Evolutionary conservation across 768 basidiomycete genomes (phyloP).

Genomic region (Galerina marginata): DNA sequence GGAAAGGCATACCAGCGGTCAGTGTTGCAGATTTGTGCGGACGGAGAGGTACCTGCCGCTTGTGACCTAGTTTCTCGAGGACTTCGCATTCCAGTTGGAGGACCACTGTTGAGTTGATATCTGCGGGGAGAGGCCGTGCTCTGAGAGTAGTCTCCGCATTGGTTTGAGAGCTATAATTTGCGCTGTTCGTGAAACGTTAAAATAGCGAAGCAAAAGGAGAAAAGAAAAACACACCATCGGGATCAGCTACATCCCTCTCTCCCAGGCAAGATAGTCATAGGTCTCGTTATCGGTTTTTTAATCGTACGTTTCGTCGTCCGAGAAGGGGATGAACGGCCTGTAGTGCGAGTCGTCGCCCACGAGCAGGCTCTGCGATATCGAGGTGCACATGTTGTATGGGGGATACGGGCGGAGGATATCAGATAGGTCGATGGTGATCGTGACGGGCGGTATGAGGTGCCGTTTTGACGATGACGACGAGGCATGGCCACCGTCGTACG

Average conservation of each 20-base stretch:
- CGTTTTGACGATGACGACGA: neutral
- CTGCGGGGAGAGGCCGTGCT: slow-evolving; percentile 43
- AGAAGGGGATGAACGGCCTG: slow-evolving; percentile 66
- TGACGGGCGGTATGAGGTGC: too few species aligned
- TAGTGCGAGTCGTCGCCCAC: slow-evolving; percentile 62
- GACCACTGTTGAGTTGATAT: slow-evolving; percentile 54
- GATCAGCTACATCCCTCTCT: slow-evolving; percentile 34
- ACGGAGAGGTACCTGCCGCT: slow-evolving; percentile 1
- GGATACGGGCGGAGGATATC: slow-evolving; percentile 29
- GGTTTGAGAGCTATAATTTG: slow-evolving; percentile 59
- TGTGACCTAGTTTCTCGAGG: slow-evolving; percentile 5
- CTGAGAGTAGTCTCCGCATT: slow-evolving; percentile 43
- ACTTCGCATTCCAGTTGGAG: slow-evolving; percentile 39
- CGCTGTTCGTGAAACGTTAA: slow-evolving; percentile 32
- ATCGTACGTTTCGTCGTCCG: slow-evolving; percentile 64
- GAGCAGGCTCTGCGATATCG: slow-evolving; percentile 49
- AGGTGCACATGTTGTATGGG: slow-evolving; percentile 63
- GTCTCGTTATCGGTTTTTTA: slow-evolving; percentile 40
- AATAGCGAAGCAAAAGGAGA: neutral
- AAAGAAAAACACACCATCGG: slow-evolving; percentile 38
- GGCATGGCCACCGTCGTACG: neutral
- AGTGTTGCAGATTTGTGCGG: neutral
- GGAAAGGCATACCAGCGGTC: too few species aligned
- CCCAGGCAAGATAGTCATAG: slow-evolving; percentile 59
- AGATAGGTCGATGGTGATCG: neutral